Base-by-base conservation (phyloP, 768 basidiomycete genomes). In the Pisolithus tinctorius region DNA sequence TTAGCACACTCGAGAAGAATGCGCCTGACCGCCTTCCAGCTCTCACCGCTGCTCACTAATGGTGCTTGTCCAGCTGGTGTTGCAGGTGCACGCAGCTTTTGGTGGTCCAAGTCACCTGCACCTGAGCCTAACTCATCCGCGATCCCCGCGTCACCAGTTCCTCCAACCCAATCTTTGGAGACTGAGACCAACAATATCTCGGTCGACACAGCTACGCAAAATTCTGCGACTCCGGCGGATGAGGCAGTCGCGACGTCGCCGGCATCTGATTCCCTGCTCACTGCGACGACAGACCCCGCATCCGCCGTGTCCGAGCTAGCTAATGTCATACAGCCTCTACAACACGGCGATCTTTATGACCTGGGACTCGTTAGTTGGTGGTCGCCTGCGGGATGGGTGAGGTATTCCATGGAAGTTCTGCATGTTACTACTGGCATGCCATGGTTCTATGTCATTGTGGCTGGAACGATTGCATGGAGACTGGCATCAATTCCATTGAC, bases 391-490 rank as follows among this genome's bases (percentile, higher is more conserved):
- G 87, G 86, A 0, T 56, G 85, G 31, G 70, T 82, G 17, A 74
- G 78, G 40, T 81, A 78, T 76, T 69, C 79, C 16, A 71, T 88
- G 45, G 88, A 92, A 64, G 55, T 81, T 45, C 65, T 89, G 48
- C 81, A 91, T 55, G 82, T 90, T 47, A 67, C 74, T 45, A 80
- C 81, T 0, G 84, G 82, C 36, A 67, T 92, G 53, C 84, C 86
- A 0, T 93, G 92, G 90, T 88, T 88, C 71, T 81, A 83, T 75
- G 86, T 89, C 45, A 88, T 93, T 67, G 68, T 91, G 41, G 71
- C 69, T 4, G 81, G 82, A 27, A 80, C 83, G 26, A 49, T 84
- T 10, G 60, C 82, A 61, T 81, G 85, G 73, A 82, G 86, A 20
- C 45, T 77, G 17, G 43, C 76, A 45, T 73, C 87, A 43, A 64